Conservation (phyloP, 176 grass and related monocot genomes). For the Thinopyrum elongatum region DNA sequence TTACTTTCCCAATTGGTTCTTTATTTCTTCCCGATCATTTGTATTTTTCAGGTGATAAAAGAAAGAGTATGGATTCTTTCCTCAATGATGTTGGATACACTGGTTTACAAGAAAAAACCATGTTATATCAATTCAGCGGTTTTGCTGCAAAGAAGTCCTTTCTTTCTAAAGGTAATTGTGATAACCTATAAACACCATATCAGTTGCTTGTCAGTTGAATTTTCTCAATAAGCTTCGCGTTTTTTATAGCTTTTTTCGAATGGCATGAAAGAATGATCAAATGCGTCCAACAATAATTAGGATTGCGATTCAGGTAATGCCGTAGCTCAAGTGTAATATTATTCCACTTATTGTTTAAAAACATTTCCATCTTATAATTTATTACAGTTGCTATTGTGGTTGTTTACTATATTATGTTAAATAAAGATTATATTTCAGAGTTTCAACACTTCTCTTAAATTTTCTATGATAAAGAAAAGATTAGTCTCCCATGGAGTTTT, state of each 20-base stretch:
- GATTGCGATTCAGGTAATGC: too few species aligned
- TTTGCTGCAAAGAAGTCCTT: constrained; percentile 29
- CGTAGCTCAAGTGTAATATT: too few species aligned
- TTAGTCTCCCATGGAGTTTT: neutral
- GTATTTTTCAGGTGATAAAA: neutral
- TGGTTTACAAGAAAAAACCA: constrained; percentile 57
- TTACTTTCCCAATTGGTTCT: neutral
- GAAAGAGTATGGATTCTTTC: neutral
- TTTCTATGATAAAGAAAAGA: neutral
- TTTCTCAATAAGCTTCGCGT: constrained; percentile 24
- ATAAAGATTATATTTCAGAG: neutral
- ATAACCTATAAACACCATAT: neutral
- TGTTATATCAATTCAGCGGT: constrained; percentile 93
- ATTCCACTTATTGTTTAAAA: too few species aligned
- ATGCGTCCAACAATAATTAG: too few species aligned
- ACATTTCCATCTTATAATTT: neutral
- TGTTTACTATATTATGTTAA: neutral
- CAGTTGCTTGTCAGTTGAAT: neutral
- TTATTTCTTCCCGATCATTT: neutral
- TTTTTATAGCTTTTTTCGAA: constrained; percentile 61
- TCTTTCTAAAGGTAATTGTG: constrained; percentile 81
- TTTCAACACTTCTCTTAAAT: neutral
- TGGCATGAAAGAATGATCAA: too few species aligned
- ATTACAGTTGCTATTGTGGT: neutral
- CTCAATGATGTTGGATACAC: constrained; percentile 46